Conservation (phyloP, 257 asterid genomes). For the Lithospermum erythrorhizon region DNA sequence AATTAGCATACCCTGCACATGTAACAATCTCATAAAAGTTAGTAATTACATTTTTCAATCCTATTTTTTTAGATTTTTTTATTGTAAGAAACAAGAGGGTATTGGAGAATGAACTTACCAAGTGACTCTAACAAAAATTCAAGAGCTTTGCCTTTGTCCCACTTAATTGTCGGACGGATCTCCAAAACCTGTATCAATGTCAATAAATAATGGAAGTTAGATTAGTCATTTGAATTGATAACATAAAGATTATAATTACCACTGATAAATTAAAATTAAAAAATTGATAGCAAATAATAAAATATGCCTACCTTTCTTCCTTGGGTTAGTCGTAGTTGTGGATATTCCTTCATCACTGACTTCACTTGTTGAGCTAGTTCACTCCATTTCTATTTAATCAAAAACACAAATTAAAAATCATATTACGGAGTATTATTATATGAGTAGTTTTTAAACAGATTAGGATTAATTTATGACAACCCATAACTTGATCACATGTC, state of each 20-base stretch:
- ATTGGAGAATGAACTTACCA: conserved; percentile 36
- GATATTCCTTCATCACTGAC: conserved; percentile 67
- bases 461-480: too few relatives aligned
- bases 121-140: conserved; percentile 84
- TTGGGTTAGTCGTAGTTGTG: conserved; percentile 64
- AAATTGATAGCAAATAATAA: too few relatives aligned
- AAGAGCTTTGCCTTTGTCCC: conserved; percentile 99
- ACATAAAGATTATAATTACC: too few relatives aligned
- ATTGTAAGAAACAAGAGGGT: not conserved
- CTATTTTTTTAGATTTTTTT: too few relatives aligned
- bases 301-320: conserved; percentile 73
- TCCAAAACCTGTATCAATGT: conserved; percentile 54
- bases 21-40: not conserved
- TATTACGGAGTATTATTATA: too few relatives aligned
- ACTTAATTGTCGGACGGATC: conserved; percentile 89
- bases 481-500: too few relatives aligned
- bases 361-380: conserved; percentile 73
- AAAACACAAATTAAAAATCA: too few relatives aligned
- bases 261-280: too few relatives aligned
- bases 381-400: conserved; percentile 57
- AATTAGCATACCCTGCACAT: conserved; percentile 36
- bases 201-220: conserved; percentile 1
- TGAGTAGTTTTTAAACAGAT: too few relatives aligned
- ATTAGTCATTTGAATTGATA: conserved; percentile 1
- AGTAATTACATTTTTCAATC: not conserved